A percentile compares a stretch with the other conserved stretches of the same genome.
phyloP scores from a whole-genome alignment of 2,329 filamentous ascomycete genomes.

The Alternaria tenuissima region DNA sequence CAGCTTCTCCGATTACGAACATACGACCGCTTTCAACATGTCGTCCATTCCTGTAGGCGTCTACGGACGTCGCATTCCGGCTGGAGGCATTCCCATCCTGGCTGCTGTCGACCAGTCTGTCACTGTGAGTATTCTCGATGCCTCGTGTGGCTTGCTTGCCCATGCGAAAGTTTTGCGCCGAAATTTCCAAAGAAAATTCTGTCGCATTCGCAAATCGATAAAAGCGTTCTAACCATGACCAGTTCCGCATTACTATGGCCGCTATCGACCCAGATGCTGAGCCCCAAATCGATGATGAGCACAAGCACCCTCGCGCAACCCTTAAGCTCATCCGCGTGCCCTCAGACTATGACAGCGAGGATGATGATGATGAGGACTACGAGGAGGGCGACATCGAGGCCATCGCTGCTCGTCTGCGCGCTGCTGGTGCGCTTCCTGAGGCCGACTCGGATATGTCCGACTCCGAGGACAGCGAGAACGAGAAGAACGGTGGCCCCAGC shows the following conservation, averaged over 20 bases:
- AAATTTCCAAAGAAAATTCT: not conserved
- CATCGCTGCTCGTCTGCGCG: constrained; percentile 48
- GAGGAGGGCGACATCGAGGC: constrained; percentile 55
- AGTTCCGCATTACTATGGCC: constrained; percentile 99
- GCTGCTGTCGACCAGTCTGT: constrained; percentile 78
- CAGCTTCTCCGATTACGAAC: constrained; percentile 5
- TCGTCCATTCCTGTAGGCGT: constrained; percentile 71
- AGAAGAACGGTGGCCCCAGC: constrained; percentile 87
- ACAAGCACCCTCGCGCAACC: constrained; percentile 75
- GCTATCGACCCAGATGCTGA: constrained; percentile 89
- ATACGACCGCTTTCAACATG: constrained; percentile 42
- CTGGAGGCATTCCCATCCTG: constrained; percentile 82
- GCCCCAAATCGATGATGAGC: constrained; percentile 52
- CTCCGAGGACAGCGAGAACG: constrained; percentile 70
- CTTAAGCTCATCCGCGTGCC: constrained; percentile 87
- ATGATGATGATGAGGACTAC: constrained; percentile 62
- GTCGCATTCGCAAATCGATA: constrained; percentile 11
- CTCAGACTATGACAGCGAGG: constrained; percentile 64
- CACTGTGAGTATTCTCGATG: constrained; percentile 68
- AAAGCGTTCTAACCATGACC: constrained; percentile 28
- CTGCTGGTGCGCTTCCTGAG: constrained; percentile 46
- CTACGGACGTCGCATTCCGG: constrained; percentile 90
- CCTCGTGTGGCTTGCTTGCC: not conserved
- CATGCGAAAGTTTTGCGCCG: not conserved
- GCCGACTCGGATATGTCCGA: constrained; percentile 50